Conservation (phyloP, 345 rosid species). For the Syzygium aqueum region DNA sequence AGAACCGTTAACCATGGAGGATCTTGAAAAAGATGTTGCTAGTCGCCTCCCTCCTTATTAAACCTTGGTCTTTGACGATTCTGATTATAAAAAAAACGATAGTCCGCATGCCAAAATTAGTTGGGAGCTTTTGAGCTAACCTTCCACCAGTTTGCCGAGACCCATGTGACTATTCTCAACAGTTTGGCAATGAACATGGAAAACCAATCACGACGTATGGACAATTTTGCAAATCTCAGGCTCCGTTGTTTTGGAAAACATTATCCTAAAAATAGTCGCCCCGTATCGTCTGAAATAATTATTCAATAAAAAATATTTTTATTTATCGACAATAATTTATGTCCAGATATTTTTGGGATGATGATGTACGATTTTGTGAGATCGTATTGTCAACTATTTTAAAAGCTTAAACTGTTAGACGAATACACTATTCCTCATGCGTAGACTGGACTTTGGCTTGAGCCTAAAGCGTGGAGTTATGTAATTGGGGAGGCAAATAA, state of each 20-base stretch:
- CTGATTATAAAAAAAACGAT: not conserved
- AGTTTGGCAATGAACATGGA: not conserved
- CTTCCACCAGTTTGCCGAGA: not conserved
- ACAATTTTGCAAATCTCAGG: too few species aligned
- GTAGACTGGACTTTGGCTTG: too few species aligned
- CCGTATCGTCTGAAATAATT: not conserved
- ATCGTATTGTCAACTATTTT: too few species aligned
- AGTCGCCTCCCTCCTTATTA: not conserved
- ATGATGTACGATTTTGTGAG: not conserved
- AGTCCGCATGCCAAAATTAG: not conserved
- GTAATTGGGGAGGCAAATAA: too few species aligned
- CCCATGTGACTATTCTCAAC: not conserved
- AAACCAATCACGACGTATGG: not conserved
- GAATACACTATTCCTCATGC: too few species aligned
- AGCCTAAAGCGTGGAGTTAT: too few species aligned
- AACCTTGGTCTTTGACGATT: not conserved
- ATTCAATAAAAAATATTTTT: not conserved
- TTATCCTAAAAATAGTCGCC: not conserved
- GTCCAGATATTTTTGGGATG: accelerated
- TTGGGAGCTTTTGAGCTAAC: not conserved
- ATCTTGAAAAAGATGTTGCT: not conserved
- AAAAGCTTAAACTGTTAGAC: too few species aligned
- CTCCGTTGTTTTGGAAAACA: not conserved
- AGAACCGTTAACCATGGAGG: not conserved
- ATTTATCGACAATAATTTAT: accelerated